Evolutionary conservation across 1,139 yeast genomes (phyloP), one percentile per base, ranked within the genome.

Genomic region (Candida gigantensis): DNA sequence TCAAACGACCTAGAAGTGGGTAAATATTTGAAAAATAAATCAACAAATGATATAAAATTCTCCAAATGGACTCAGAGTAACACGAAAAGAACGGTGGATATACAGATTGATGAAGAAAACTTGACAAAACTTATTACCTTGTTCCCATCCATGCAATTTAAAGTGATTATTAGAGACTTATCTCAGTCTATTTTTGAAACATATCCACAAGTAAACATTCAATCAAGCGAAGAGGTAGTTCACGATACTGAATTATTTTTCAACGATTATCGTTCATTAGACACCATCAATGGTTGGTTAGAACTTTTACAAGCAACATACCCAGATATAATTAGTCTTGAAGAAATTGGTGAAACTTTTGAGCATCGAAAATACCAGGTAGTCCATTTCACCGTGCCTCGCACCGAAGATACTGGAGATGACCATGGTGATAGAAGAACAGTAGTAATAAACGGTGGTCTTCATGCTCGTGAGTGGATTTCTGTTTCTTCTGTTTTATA

Each of bases 401-500:
- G 26, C 18, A 23, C 13, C 3, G 28, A 31, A n/a, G 59, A 58
- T 9, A 70, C n/a, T n/a, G n/a, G 65, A n/a, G 49, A 57, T 24
- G 68, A 72, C 23, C 81, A 79, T 34, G 48, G 52, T 14, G 65
- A 70, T 13, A 74, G 77, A 51, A 81, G 79, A 53, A 84, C 94
- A 0, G 73, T 89, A 33, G 84, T 88, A 1, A 68, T 89, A 10
- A 79, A 92, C 1, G 90, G 92, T 14, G 96, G 96, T 1, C 73
- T 84, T 2, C 96, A 89, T 59, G 94, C 96, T 0, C 72, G 97
- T 34, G 97, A 89, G 60, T 89, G 97, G 97, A 74, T 88, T 13
- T 77, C 90, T 19, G 79, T 82, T 4, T 77, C 90, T 6, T 72
- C 92, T 0, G 81, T 78, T 1, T 74, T 87, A 43, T 86, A 75